These are phyloP conservation scores for Maudiozyma barnettii DNA, from an alignment of 805 yeast species.

Conservation along the genomic window DNA sequence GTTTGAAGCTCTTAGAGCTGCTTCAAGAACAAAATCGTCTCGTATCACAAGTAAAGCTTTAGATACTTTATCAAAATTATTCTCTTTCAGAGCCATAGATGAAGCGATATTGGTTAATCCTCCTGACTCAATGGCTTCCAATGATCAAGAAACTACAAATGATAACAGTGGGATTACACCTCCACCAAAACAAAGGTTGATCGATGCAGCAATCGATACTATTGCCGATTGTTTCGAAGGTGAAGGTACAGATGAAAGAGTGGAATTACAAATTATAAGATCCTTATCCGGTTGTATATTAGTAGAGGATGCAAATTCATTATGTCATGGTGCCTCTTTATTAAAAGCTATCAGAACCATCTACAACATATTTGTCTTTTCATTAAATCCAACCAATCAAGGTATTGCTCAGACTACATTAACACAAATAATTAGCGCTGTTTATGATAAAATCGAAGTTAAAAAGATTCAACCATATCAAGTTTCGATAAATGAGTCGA, in stretches of 20 bases:
- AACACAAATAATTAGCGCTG: slow-evolving; percentile 79
- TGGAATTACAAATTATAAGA: slow-evolving; percentile 87
- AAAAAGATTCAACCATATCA: slow-evolving; percentile 6
- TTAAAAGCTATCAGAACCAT: slow-evolving; percentile 88
- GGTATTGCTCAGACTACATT: slow-evolving; percentile 91
- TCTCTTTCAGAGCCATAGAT: slow-evolving; percentile 69
- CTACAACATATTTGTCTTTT: slow-evolving; percentile 82
- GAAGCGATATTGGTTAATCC: slow-evolving; percentile 45
- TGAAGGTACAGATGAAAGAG: slow-evolving; percentile 80
- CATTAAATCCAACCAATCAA: slow-evolving; percentile 75
- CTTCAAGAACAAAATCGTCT: slow-evolving; percentile 58
- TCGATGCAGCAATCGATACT: slow-evolving; percentile 77
- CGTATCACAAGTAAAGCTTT: slow-evolving; percentile 66
- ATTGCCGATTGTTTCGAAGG: slow-evolving; percentile 81
- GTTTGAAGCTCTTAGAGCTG: slow-evolving; percentile 67
- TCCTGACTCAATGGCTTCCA: slow-evolving; percentile 31
- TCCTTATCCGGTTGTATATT: slow-evolving; percentile 84
- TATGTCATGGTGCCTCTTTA: slow-evolving; percentile 74
- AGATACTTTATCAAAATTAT: slow-evolving; percentile 78
- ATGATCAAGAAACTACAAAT: slow-evolving; percentile 20
- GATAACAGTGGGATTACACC: slow-evolving; percentile 37
- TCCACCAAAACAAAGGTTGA: slow-evolving; percentile 46
- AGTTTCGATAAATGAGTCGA: slow-evolving; percentile 3
- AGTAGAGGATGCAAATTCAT: slow-evolving; percentile 64
- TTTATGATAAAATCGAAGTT: slow-evolving; percentile 56